Base-by-base conservation (phyloP, 306 rosid genomes). In the Ormosia semicastrata region DNA sequence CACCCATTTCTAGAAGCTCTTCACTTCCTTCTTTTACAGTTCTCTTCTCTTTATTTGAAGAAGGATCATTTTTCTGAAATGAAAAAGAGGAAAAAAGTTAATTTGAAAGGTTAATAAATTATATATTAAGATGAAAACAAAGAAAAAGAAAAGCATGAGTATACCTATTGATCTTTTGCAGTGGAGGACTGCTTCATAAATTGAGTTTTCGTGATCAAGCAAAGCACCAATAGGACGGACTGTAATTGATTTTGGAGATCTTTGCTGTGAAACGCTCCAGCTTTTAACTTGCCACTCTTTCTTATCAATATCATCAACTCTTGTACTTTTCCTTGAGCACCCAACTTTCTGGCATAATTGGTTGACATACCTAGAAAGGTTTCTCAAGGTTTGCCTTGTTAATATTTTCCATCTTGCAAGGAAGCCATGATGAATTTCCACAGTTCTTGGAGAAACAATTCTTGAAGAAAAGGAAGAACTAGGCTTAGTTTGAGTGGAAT, bases 101-200 rank as follows among this genome's bases (percentile, higher is more conserved):
- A 43, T 40, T 78, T n/a, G 6, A 50, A 66, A 66, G 76, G 40
- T 17, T 46, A 36, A 37, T 33, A 50, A 69, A 70, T 71, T 47
- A 39, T 30, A 71, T 44, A 39, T 36, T 11, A 32, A 69, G 2
- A n/a, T 9, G 41, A 37, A 11, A 44, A 2, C 0, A 36, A 47
- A 57, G 4, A 14, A 13, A 18, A 63, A 8, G n/a, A 60, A 49
- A 47, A 68, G 56, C 29, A 39, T 71, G 1, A 32, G 30, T 71
- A 79, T 58, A 89, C 91, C 89, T 87, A 87, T 81, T 75, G 88
- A 89, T 79, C 78, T 87, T 81, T 89, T 87, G 88, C 93, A 89
- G 72, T 89, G 88, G 66, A 89, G 93, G 49, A 89, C 85, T n/a
- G 93, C 93, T 76, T 89, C 93, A 86, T 79, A 52, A 70, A 87